Percentiles rank a stretch among this genome's conserved stretches.
phyloP scores from a whole-genome alignment of 2,329 filamentous ascomycete genomes.

The Ascochyta pisi region DNA sequence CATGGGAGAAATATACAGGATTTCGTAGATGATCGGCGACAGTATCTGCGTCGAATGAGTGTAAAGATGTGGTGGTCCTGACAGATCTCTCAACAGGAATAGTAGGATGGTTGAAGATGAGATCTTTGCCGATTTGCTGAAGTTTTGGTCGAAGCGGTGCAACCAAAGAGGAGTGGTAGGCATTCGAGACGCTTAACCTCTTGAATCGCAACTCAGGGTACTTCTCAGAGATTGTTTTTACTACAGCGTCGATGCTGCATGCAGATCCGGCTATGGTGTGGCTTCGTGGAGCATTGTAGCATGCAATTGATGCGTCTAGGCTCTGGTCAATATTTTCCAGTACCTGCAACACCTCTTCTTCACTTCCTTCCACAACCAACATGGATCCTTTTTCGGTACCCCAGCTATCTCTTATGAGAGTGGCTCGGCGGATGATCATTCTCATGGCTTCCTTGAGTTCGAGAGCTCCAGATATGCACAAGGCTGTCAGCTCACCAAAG shows the following conservation, averaged over 20 bases:
- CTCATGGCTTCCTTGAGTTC: conserved; percentile 42
- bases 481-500: conserved; percentile 36
- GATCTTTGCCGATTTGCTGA: conserved; percentile 18
- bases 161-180: conserved; percentile 35
- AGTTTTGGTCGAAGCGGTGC: conserved; percentile 31
- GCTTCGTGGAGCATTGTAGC: conserved; percentile 47
- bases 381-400: conserved; percentile 47
- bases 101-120: conserved; percentile 40
- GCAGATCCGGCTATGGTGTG: conserved; percentile 50
- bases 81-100: conserved; percentile 42
- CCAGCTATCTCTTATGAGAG: conserved; percentile 44
- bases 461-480: conserved; percentile 45
- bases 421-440: conserved; percentile 37
- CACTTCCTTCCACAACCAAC: conserved; percentile 28
- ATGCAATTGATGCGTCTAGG: conserved; percentile 52
- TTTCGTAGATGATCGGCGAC: conserved; percentile 50
- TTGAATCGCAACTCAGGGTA: conserved; percentile 13
- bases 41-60: background rate
- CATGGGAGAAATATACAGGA: conserved; percentile 56
- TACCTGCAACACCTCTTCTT: background rate
- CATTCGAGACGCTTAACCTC: conserved; percentile 30
- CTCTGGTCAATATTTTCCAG: conserved; percentile 9
- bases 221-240: conserved; percentile 13
- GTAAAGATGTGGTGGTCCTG: background rate
- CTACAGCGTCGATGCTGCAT: conserved; percentile 25